Percentiles rank a stretch among this genome's conserved stretches.
These are phyloP conservation scores for Candida sithepensis DNA, from an alignment of 805 yeast genomes.

Conservation along the genomic window DNA sequence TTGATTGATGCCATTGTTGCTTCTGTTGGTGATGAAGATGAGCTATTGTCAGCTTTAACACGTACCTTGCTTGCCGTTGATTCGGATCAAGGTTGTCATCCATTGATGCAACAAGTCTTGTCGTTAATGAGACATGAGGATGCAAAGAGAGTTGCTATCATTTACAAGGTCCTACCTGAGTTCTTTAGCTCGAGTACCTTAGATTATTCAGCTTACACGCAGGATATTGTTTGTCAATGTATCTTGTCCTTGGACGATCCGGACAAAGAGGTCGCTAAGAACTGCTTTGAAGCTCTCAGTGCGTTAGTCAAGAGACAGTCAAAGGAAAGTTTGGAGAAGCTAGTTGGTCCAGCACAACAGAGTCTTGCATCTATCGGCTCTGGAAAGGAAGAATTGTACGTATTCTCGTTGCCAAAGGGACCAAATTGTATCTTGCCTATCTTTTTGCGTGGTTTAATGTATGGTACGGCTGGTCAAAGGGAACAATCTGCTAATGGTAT, in stretches of 20 bases:
- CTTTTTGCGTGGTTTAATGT: conserved; percentile 92
- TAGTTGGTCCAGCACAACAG: conserved; percentile 78
- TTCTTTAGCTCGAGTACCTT: conserved; percentile 65
- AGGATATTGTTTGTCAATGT: conserved; percentile 70
- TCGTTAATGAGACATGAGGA: conserved; percentile 76
- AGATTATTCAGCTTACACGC: conserved; percentile 69
- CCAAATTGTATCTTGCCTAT: conserved; percentile 87
- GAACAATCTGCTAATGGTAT: conserved; percentile 86
- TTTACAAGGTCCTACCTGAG: conserved; percentile 62
- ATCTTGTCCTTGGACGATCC: conserved; percentile 71
- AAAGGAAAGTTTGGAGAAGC: conserved; percentile 71
- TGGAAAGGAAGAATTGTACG: conserved; percentile 64
- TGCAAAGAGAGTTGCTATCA: conserved; percentile 54
- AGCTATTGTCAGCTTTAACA: conserved; percentile 56
- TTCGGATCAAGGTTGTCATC: conserved; percentile 76
- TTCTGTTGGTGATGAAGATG: conserved; percentile 33
- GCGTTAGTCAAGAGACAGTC: conserved; percentile 67
- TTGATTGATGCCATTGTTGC: conserved; percentile 57
- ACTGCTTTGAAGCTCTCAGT: conserved; percentile 61
- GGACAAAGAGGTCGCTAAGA: conserved; percentile 57
- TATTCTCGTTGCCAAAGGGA: conserved; percentile 74
- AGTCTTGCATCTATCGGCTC: conserved; percentile 65
- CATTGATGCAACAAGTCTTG: conserved; percentile 77
- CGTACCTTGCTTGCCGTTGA: conserved; percentile 69
- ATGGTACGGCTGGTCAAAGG: conserved; percentile 80